Evolutionary conservation across 2,329 filamentous ascomycete species (phyloP), one percentile per base, ranked within the genome.

Genomic region (Ophiostoma novo-ulmi): DNA sequence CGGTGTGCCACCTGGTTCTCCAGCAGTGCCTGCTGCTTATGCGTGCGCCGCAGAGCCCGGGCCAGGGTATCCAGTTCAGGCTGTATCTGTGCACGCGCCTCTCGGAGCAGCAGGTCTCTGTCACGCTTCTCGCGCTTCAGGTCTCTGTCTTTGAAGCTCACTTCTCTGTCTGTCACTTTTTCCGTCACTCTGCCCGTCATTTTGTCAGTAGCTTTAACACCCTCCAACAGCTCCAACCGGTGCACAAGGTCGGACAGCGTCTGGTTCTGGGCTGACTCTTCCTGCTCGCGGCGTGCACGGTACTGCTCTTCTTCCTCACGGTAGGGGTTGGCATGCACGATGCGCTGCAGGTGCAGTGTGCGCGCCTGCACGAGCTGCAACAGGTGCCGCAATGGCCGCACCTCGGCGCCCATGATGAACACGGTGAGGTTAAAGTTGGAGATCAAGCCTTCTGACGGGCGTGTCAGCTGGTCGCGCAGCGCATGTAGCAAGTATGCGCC

Each of bases 391-490:
- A 93, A 82, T 0, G 94, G 94, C 3, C 92, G 89, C 38, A 97
- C 83, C 80, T 98, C 94, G 3, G 94, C 91, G 0, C 91, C 92
- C 22, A 97, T 85, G 2, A 97, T 83, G 79, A 97, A 98, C 69
- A 98, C 92, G 14, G 90, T 93, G 70, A 98, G 84, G 78, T 97
- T 97, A 80, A 94, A 96, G 79, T 97, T 92, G 5, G 93, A 97
- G 7, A 98, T 90, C 13, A 98, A 83, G 1, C 92, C 92, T 78
- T 96, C 93, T 0, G 93, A 93, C 0, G 91, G 92, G 1, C 91
- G 85, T 35, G 91, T 94, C 22, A 98, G 86, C 75, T 94, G 92
- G 10, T 85, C 86, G 68, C 94, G 88, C 71, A 97, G 91, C 26
- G 87, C 82, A 77, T 97, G 94, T 13, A 98, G 83, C 55, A 97